Percentiles rank a stretch among this genome's conserved stretches.
Evolutionary conservation across 305 asterid genomes (phyloP).

Genomic region (Ilex paraguariensis): DNA sequence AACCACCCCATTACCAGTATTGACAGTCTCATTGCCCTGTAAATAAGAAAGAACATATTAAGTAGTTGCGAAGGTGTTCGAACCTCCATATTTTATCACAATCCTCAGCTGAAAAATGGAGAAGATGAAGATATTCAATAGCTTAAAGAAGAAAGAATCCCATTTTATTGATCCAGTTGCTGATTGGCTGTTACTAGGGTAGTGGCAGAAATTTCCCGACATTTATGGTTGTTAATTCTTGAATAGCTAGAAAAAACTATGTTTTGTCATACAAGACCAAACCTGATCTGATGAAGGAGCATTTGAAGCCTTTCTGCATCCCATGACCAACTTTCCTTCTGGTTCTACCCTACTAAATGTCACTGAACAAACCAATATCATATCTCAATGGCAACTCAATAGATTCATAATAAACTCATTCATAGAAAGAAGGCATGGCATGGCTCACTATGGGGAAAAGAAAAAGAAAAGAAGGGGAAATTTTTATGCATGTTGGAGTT

Average conservation of each 20-base stretch:
- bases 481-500: too few relatives aligned
- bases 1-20: constrained; percentile 24
- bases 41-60: constrained; percentile 15
- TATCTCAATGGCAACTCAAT: constrained; percentile 13
- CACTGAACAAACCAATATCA: constrained; percentile 47
- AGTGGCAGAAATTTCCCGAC: neutral
- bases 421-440: too few relatives aligned
- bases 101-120: too few relatives aligned
- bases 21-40: constrained; percentile 61
- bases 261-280: constrained; percentile 24
- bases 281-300: constrained; percentile 62
- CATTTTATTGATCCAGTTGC: neutral
- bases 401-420: too few relatives aligned
- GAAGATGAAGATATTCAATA: too few relatives aligned
- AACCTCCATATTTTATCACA: neutral
- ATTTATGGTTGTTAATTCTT: neutral
- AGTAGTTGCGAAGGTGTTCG: constrained; percentile 8
- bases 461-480: too few relatives aligned
- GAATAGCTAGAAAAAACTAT: neutral
- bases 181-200: neutral
- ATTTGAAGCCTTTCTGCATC: constrained; percentile 72
- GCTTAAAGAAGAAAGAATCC: neutral
- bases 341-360: constrained; percentile 93
- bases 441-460: too few relatives aligned
- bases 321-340: constrained; percentile 92